A percentile compares a stretch with the other conserved stretches of the same genome.
Evolutionary conservation across 441 rosid genomes (phyloP).

Genomic region (Syzygium syzygioides): DNA sequence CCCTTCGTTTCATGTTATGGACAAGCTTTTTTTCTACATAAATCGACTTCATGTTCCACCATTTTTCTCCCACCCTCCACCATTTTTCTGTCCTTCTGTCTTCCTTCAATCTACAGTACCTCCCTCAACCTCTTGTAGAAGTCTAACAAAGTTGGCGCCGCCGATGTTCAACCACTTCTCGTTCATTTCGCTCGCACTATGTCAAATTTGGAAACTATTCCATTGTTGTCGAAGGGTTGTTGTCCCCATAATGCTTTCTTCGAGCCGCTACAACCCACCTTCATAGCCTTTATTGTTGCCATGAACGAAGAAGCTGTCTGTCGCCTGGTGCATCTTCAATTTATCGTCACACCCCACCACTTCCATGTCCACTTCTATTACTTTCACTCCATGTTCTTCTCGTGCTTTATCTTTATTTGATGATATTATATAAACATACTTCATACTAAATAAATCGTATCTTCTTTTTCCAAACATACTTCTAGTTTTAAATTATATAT

Average conservation of each 20-base stretch:
- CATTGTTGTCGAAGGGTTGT: not conserved
- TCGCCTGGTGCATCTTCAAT: not conserved
- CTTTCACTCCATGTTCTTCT: not conserved
- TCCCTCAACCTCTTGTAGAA: not conserved
- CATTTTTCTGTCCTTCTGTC: not conserved
- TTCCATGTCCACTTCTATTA: not conserved
- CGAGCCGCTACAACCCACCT: not conserved
- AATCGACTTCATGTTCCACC: not conserved
- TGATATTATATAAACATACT: not conserved
- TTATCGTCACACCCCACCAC: not conserved
- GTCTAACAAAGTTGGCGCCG: not conserved
- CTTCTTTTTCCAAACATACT: not conserved
- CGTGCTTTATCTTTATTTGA: not conserved
- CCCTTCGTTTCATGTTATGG: not conserved
- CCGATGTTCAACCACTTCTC: not conserved
- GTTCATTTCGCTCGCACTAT: not conserved
- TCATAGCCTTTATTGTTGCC: not conserved
- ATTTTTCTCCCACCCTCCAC: not conserved
- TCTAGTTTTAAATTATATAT: not conserved
- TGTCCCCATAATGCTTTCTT: not conserved
- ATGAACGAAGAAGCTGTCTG: not conserved
- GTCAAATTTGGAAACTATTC: not conserved
- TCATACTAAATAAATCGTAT: not conserved
- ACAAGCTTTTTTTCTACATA: not conserved
- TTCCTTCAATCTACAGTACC: not conserved